Base-by-base conservation (phyloP, 2,329 filamentous ascomycete species). In the Diaporthe ilicicola region DNA sequence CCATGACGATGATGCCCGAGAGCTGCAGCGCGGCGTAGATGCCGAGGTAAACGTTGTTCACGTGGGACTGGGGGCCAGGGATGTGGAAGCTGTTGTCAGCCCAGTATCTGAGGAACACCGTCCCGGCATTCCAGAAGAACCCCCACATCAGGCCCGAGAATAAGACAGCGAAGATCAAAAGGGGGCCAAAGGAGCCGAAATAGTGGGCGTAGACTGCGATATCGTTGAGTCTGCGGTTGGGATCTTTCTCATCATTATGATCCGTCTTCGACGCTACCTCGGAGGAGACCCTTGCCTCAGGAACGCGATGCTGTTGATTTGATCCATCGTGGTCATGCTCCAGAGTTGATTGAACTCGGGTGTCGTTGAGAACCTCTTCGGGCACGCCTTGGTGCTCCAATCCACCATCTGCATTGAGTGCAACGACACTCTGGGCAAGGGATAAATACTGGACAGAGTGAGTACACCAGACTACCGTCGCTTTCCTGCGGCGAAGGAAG, bases 391-490 rank as follows among this genome's bases (percentile, higher is more conserved):
- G 46, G 10, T 64, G 50, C 5, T 48, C 24, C 5, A 69, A 7
- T 6, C 15, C 17, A 4, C 70, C 65, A 17, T 68, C 54, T n/a
- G 51, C 32, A 19, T 44, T n/a, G 22, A 72, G 42, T 2, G 53
- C 62, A 6, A 56, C 12, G 15, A 67, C 19, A 9, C 44, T 15
- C 24, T 67, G 37, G 22, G 59, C 70, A 61, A 46, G 39, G 27
- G 56, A 19, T 29, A 61, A 3, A 8, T 73, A 69, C 75, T 73
- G 69, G 76, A 79, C 73, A n/a, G 78, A 75, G 48, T 82, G 81
- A 0, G 81, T 83, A 6, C 80, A 77, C 8, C 83, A 61, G 13
- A 83, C 77, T 9, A 78, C 64, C 0, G 79, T 78, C 0, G 75
- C 77, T 0, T 74, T 74, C n/a, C 76, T 77, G 42, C 75, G 75